Base-by-base conservation (phyloP, 192 early-diverging fungal genomes). In the Dissophora globulifera region DNA sequence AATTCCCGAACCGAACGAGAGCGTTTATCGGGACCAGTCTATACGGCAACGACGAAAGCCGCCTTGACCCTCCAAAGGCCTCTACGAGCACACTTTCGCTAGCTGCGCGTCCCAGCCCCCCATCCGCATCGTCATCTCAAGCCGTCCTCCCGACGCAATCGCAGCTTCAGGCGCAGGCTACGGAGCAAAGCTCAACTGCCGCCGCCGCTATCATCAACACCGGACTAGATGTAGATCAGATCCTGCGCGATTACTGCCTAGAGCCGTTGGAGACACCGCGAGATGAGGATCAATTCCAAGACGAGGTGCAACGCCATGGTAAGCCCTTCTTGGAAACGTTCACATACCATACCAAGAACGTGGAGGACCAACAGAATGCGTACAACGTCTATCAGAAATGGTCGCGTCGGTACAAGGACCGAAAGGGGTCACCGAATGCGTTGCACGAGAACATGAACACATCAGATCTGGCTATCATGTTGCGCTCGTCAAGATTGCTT, bases 381-480 rank as follows among this genome's bases (percentile, higher is more conserved):
- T 79, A 81, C 35, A 82, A 83, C 26, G 78, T 88, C 12, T 86
- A 85, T 38, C 75, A 79, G 1, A 86, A 86, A 62, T 88, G 87
- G 87, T 84, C 82, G 50, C 69, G 81, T 22, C 69, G 81, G 4
- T 85, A 83, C 38, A 62, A 57, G 25, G 82, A 75, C 20, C 64
- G 68, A 13, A 69, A 74, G 16, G 78, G 67, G 17, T 51, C 66
- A 17, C 68, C 66, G 0, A 54, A 66, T n/a, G 76, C 64, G 0
- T 56, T 69, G 10, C 59, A 57, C 40, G 85, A 86, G 40, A 78
- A 75, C 47, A 85, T 88, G 75, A 62, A 78, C 16, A 78, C 64
- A 3, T 66, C 69, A 15, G 85, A 88, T 58, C 60, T 86, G 38
- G 78, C 78, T 2, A 78, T 82, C 19, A 83, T 88, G 61, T 48